phyloP scores from a whole-genome alignment of 768 basidiomycete species.

The Sporobolomyces phaffii region DNA sequence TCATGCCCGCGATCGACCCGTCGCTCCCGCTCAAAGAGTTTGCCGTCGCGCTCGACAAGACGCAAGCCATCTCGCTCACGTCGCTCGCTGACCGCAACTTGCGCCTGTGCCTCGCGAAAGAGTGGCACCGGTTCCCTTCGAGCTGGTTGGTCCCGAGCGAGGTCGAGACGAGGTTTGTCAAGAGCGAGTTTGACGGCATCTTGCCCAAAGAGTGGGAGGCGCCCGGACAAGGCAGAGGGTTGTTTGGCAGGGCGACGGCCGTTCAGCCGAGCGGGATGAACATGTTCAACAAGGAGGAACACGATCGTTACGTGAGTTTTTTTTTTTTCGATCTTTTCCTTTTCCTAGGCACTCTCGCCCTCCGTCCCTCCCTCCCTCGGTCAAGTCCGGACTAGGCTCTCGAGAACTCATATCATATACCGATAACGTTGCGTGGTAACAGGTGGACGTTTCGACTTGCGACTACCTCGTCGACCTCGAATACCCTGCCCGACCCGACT shows the following conservation, averaged over 20 bases:
- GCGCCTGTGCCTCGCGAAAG: conserved; percentile 78
- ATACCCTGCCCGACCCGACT: conserved; percentile 62
- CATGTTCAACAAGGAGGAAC: conserved; percentile 76
- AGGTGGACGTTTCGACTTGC: conserved; percentile 67
- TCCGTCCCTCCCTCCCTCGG: conserved; percentile 22
- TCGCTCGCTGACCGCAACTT: conserved; percentile 65
- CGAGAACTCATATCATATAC: no score
- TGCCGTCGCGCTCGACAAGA: conserved; percentile 47
- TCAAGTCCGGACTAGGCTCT: no score
- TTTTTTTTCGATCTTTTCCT: conserved; percentile 31
- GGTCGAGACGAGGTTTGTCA: conserved; percentile 76
- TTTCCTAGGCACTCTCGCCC: background rate
- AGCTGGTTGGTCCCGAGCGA: conserved; percentile 80
- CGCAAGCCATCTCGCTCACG: conserved; percentile 58
- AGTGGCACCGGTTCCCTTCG: conserved; percentile 92
- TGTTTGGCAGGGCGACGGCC: conserved; percentile 37
- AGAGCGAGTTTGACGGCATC: conserved; percentile 83
- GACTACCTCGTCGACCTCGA: conserved; percentile 88
- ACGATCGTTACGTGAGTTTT: conserved; percentile 64
- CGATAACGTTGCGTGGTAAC: no score
- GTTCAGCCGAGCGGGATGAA: conserved; percentile 66
- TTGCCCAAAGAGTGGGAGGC: conserved; percentile 74
- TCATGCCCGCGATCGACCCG: conserved; percentile 59
- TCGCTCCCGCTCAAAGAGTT: conserved; percentile 39
- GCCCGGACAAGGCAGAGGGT: conserved; percentile 45